Evolutionary conservation across 192 early-diverging fungal species (phyloP).

Genomic region (Coemansia javaensis): DNA sequence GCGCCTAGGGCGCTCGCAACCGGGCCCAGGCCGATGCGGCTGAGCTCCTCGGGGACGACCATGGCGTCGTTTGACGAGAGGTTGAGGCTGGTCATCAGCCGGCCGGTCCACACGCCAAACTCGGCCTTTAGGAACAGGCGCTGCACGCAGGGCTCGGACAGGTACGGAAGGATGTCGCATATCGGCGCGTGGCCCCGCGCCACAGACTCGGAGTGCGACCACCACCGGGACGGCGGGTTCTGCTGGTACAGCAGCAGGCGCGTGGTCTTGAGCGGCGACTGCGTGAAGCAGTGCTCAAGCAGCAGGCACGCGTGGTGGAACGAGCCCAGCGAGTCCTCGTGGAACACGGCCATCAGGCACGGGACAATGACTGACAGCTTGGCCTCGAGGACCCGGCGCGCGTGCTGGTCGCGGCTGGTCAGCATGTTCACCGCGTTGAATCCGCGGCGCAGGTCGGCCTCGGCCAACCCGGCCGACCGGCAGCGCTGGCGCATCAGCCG

Average conservation of each 20-base stretch:
- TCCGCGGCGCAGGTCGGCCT: constrained; percentile 38
- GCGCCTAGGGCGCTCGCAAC: constrained; percentile 22
- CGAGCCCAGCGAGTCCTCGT: constrained; percentile 45
- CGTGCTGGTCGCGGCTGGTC: constrained; percentile 26
- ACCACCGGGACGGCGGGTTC: constrained; percentile 44
- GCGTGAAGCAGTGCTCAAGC: constrained; percentile 46
- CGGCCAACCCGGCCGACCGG: constrained; percentile 29
- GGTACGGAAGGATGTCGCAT: constrained; percentile 46
- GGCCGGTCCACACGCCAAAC: constrained; percentile 49
- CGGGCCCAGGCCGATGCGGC: constrained; percentile 39
- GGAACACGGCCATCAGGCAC: constrained; percentile 48
- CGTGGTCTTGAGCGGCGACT: constrained; percentile 37
- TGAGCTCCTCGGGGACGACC: constrained; percentile 43
- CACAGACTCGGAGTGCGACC: constrained; percentile 33
- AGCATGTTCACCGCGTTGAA: constrained; percentile 48
- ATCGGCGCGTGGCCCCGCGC: constrained; percentile 42
- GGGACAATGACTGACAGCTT: constrained; percentile 42
- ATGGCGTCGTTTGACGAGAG: constrained; percentile 41
- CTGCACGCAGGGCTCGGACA: constrained; percentile 49
- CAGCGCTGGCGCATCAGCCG: constrained; percentile 39
- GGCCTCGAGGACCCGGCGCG: constrained; percentile 38
- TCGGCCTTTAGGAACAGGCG: constrained; percentile 45
- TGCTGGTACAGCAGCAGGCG: constrained; percentile 45
- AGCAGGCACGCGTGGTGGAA: constrained; percentile 47
- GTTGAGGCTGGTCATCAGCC: constrained; percentile 38